Base-by-base conservation (phyloP, 768 basidiomycete species). In the Macrolepiota fuliginosa region DNA sequence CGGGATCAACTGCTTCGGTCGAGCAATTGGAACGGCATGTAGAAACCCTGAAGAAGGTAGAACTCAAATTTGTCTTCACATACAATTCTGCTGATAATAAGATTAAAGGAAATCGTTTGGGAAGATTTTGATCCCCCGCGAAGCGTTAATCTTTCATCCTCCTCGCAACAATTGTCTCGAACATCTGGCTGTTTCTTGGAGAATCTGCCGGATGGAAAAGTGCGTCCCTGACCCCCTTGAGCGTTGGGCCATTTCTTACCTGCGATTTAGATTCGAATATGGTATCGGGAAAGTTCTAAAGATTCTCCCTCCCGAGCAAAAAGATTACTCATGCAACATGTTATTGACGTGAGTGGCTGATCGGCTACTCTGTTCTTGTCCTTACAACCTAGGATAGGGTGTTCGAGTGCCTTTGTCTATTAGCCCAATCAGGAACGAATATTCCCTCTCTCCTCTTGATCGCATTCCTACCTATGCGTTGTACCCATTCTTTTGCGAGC, bases 161-260 rank as follows among this genome's bases (percentile, higher is more conserved):
- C 83, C 57, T 63, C 84, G n/a, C 66, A 88, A 22, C 83, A 85
- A 62, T 79, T 92, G 62, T 92, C 91, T n/a, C 85, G 88, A 56
- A 60, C 83, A 19, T 79, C 88, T 6, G 85, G 84, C 47, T 90
- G 87, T 3, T 86, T 87, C 64, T 71, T 86, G 4, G 86, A 90
- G 68, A 80, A 79, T 61, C 67, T 77, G 27, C 80, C 79, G 45
- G 73, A 75, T 56, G 80, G 81, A 62, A 76, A 79, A 72, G 87
- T 85, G 64, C 62, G 71, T 46, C 46, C 54, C 47, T 39, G 58
- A 51, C 55, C 51, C 42, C 39, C 25, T 19, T 24, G 12, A 29
- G 11, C 35, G 24, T 19, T 11, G 2, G 12, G 24, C 4, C 17
- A 47, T 27, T 40, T 13, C 58, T 54, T n/a, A 63, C 7, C 32